These are phyloP conservation scores for Cladosporium austrohemisphaericum DNA, from an alignment of 2,329 filamentous ascomycete genomes.

Conservation along the genomic window DNA sequence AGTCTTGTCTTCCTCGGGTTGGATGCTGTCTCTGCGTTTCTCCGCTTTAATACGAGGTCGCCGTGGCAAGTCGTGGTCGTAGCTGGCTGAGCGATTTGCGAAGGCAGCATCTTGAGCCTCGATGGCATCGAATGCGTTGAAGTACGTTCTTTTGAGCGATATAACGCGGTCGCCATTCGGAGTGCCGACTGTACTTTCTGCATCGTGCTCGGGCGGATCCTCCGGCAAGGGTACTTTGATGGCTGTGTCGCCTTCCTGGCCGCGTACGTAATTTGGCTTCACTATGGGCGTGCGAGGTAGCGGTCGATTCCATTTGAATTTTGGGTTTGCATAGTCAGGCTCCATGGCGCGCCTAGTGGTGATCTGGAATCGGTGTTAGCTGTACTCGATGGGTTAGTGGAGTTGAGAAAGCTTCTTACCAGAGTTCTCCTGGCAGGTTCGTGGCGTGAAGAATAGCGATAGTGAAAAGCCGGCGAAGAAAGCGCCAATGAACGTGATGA, in stretches of 20 bases:
- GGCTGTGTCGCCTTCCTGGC: slow-evolving; percentile 8
- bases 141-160: neutral
- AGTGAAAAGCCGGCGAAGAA: too few species aligned
- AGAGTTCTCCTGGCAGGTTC: too few species aligned
- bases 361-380: neutral
- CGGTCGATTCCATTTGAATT: neutral
- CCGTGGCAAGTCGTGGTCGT: slow-evolving; percentile 9
- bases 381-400: neutral
- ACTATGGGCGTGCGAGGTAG: neutral
- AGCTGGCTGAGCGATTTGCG: neutral
- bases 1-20: slow-evolving; percentile 5
- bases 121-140: slow-evolving; percentile 1
- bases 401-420: neutral
- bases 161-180: neutral
- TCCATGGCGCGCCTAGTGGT: neutral
- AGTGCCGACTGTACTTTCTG: neutral
- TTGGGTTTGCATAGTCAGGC: neutral
- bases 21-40: slow-evolving; percentile 14
- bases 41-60: neutral
- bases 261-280: slow-evolving; percentile 4
- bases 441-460: too few species aligned
- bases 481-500: too few species aligned
- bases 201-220: neutral
- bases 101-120: slow-evolving; percentile 9
- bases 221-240: slow-evolving; percentile 1